A percentile compares a stretch with the other conserved stretches of the same genome.
Evolutionary conservation across 140 eudicot genomes (phyloP).

Genomic region (Oenanthe javanica): DNA sequence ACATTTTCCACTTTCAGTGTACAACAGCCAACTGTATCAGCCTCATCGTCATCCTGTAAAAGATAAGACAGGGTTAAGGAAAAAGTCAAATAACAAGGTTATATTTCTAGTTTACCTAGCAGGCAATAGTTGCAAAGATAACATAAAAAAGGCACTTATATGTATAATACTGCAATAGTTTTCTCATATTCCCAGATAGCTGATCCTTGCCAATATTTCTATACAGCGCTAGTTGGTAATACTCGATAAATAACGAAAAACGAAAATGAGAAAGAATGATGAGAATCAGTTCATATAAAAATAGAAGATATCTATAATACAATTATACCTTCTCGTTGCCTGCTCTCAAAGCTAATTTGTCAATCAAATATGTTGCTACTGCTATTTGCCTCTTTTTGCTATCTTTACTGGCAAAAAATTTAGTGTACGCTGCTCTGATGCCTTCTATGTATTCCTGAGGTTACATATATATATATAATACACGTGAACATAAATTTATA

Average conservation of each 20-base stretch:
- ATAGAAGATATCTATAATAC: not conserved
- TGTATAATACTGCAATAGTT: not conserved
- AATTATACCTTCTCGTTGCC: slow-evolving; percentile 89
- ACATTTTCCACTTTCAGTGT: slow-evolving; percentile 93
- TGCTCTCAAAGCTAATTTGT: slow-evolving; percentile 94
- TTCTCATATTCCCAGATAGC: not conserved
- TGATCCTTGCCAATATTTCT: not conserved
- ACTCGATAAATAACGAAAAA: not conserved
- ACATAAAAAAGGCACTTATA: not conserved
- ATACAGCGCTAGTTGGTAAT: not conserved
- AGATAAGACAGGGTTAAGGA: not conserved
- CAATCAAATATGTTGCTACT: slow-evolving; percentile 94
- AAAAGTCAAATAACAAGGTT: not conserved
- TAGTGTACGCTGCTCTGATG: slow-evolving; percentile 78
- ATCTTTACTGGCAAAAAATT: slow-evolving; percentile 65
- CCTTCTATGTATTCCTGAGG: slow-evolving; percentile 64
- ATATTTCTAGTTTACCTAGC: not conserved
- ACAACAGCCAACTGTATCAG: slow-evolving; percentile 99
- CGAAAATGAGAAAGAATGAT: not conserved
- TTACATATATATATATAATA: not conserved
- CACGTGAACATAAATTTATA: not conserved
- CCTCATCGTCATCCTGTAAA: slow-evolving; percentile 97
- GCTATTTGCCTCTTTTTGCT: slow-evolving; percentile 71
- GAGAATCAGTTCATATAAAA: not conserved
- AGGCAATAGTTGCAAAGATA: not conserved